Base-by-base conservation (phyloP, 2,329 filamentous ascomycete species). In the Pseudocercospora pini-densiflorae region DNA sequence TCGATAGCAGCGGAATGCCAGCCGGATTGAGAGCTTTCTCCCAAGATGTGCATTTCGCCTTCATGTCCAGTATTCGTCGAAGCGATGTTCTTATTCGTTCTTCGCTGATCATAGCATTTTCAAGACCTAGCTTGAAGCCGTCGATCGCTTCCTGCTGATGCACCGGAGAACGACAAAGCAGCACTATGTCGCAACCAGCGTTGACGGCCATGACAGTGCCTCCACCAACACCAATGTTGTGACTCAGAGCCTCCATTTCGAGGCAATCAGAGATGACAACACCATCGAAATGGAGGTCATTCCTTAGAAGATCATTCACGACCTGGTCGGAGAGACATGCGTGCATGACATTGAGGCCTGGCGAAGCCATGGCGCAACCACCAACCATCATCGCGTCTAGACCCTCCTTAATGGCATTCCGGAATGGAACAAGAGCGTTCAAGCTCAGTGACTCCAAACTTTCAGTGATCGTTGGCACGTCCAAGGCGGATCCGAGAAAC, bases 181-280 rank as follows among this genome's bases (percentile, higher is more conserved):
- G 86, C 5, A 97, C 89, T 61, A 98, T 83, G 78, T 99, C 95
- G 76, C 95, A 98, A 14, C 95, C 95, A 33, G 95, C 94, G 77
- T 97, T 95, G 59, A 97, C 92, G 3, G 95, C 95, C 93, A 97
- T 97, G 72, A 98, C 93, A 0, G 94, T 97, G 12, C 95, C 95
- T 47, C 95, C 94, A 72, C 94, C 93, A 19, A 99, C 93, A n/a
- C 94, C 94, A 59, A 98, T 95, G 73, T 97, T 96, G 76, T 97
- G 92, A 70, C 93, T 95, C 8, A 98, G 86, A 0, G 94, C 93
- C 75, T 97, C 94, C 94, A 98, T 98, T 77, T 97, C 94, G 7
- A 98, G 82, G 71, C 94, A 98, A 76, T 98, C 94, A 0, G 94
- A 97, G 59, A 98, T 93, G 24, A 95, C 93, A 2, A 98, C 94